Evolutionary conservation across 495 filamentous ascomycete genomes (phyloP).

Genomic region (Opeltia flavorubescens): DNA sequence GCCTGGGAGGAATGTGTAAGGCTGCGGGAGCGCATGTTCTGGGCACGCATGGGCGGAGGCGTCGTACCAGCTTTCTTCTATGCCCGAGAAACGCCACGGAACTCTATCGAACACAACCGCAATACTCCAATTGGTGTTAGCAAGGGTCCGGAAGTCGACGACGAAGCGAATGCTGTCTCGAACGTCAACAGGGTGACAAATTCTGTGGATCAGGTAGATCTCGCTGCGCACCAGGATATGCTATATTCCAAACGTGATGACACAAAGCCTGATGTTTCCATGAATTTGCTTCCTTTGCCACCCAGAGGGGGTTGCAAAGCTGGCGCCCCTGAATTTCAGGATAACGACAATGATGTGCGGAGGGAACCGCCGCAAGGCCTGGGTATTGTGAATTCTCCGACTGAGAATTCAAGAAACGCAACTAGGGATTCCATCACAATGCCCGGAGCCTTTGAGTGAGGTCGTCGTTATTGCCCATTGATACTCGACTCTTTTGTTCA

Average conservation of each 20-base stretch:
- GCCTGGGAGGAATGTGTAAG: slow-evolving; percentile 91
- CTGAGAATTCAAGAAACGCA: background rate
- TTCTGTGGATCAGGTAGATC: no score
- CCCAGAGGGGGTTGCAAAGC: background rate
- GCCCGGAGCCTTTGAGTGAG: background rate
- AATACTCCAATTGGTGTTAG: background rate
- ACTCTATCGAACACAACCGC: slow-evolving; percentile 11
- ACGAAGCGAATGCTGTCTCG: background rate
- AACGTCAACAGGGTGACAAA: no score
- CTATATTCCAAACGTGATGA: no score
- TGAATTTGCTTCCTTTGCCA: no score
- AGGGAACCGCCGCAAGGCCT: background rate
- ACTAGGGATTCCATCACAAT: background rate
- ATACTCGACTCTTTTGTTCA: no score
- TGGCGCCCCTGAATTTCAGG: background rate
- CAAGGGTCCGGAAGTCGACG: background rate
- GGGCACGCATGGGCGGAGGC: slow-evolving; percentile 79
- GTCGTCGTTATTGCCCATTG: no score
- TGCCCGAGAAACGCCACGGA: slow-evolving; percentile 11
- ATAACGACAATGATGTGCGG: background rate
- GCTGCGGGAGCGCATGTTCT: slow-evolving; percentile 88
- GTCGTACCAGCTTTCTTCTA: slow-evolving; percentile 53
- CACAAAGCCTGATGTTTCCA: no score
- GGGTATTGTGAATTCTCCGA: background rate
- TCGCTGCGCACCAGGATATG: no score